phyloP scores from a whole-genome alignment of 768 basidiomycete genomes.

The Trametes elegans region DNA sequence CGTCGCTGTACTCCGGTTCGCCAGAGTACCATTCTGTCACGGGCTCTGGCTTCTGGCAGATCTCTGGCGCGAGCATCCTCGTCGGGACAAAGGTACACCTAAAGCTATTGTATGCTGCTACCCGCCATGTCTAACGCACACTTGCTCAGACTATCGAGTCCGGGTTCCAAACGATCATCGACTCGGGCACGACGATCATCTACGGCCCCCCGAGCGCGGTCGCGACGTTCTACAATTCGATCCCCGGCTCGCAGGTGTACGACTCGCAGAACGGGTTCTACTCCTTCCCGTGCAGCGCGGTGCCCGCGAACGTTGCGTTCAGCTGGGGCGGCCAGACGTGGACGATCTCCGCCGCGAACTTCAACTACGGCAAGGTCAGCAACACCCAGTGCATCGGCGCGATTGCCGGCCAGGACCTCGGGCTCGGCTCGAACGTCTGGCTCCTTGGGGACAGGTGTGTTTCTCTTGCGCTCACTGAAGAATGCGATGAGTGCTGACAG shows the following conservation, averaged over 20 bases:
- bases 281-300: conserved; percentile 13
- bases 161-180: conserved; percentile 24
- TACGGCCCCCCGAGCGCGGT: conserved; percentile 22
- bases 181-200: conserved; percentile 31
- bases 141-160: no score
- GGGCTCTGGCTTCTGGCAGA: conserved; percentile 30
- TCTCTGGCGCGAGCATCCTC: conserved; percentile 10
- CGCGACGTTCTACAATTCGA: conserved; percentile 18
- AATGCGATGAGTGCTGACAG: no score
- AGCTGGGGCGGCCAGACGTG: conserved; percentile 18
- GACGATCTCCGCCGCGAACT: not conserved
- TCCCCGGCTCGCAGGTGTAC: conserved; percentile 19
- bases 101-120: no score
- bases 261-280: conserved; percentile 23
- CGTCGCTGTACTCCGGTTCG: conserved; percentile 32
- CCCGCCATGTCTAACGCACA: no score
- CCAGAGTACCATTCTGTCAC: conserved; percentile 30
- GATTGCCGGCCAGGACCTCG: conserved; percentile 20
- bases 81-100: conserved; percentile 13
- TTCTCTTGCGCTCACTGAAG: not conserved
- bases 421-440: conserved; percentile 17
- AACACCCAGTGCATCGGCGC: conserved; percentile 20
- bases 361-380: conserved; percentile 32
- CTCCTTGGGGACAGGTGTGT: conserved; percentile 19
- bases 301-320: conserved; percentile 12